Conservation (phyloP, 768 basidiomycete genomes). For the Psilocybe tampanensis region DNA sequence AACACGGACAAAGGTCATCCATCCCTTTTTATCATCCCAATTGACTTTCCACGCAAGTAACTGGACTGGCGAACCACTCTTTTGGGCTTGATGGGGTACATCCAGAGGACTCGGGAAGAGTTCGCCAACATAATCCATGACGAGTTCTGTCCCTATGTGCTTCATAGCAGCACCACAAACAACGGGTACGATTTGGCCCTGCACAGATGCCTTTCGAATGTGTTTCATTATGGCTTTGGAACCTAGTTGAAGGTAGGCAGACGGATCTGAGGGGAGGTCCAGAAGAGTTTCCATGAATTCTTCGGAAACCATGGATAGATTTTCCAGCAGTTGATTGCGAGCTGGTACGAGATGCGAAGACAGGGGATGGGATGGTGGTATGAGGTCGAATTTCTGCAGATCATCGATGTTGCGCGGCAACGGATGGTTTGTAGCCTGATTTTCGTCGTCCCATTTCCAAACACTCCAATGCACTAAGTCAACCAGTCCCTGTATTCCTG, state of each 20-base stretch:
- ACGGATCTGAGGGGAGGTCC: constrained; percentile 52
- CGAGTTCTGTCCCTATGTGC: constrained; percentile 77
- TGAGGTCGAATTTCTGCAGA: constrained; percentile 41
- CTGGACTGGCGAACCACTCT: constrained; percentile 51
- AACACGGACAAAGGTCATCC: constrained; percentile 92
- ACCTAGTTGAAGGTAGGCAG: constrained; percentile 67
- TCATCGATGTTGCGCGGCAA: constrained; percentile 56
- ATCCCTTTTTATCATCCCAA: constrained; percentile 81
- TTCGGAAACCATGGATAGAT: constrained; percentile 79
- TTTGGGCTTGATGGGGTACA: constrained; percentile 48
- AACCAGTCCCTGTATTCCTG: constrained; percentile 82
- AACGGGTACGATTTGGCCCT: constrained; percentile 72
- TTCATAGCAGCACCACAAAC: constrained; percentile 83
- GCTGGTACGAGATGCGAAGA: constrained; percentile 66
- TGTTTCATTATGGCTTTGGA: constrained; percentile 55
- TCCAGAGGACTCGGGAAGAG: constrained; percentile 80
- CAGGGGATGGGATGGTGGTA: constrained; percentile 68
- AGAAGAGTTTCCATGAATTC: constrained; percentile 78
- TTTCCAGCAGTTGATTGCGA: constrained; percentile 72
- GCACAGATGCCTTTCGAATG: constrained; percentile 68
- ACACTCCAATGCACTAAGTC: constrained; percentile 85
- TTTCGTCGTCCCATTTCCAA: constrained; percentile 70
- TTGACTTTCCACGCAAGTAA: constrained; percentile 87
- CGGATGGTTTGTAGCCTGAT: constrained; percentile 40
- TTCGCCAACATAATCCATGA: constrained; percentile 83